phyloP scores from a whole-genome alignment of 768 basidiomycete genomes.

The Russula dissimulans region DNA sequence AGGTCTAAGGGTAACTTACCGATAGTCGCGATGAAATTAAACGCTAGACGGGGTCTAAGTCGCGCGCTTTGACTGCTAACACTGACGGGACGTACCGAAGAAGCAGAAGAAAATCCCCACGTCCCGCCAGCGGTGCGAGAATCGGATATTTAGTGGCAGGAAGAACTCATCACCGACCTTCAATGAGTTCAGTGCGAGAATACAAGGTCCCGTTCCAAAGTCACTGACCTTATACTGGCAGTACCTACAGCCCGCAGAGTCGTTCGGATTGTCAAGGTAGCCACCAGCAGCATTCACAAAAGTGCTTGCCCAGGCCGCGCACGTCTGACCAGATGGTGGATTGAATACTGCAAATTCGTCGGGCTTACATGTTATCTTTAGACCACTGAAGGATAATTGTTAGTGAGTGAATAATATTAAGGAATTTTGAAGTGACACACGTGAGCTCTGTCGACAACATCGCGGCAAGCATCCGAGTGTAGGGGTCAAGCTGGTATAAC shows the following conservation, averaged over 20 bases:
- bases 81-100: constrained; percentile 34
- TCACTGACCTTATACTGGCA: constrained; percentile 47
- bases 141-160: constrained; percentile 56
- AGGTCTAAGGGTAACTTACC: constrained; percentile 24
- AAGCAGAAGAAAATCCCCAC: constrained; percentile 56
- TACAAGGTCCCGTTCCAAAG: not conserved
- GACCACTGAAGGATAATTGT: constrained; percentile 35
- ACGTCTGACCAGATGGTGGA: constrained; percentile 69
- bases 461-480: constrained; percentile 64
- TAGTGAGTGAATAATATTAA: not conserved
- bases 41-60: constrained; percentile 30
- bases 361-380: constrained; percentile 50
- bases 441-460: constrained; percentile 75
- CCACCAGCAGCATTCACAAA: constrained; percentile 60
- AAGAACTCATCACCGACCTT: constrained; percentile 63
- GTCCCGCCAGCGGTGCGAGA: constrained; percentile 56
- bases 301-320: constrained; percentile 55
- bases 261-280: constrained; percentile 61
- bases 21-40: constrained; percentile 60
- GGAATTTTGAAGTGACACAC: constrained; percentile 25
- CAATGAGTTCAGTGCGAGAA: not conserved
- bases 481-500: constrained; percentile 70
- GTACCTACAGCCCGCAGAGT: constrained; percentile 55
- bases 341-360: constrained; percentile 66
- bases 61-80: not conserved